Base-by-base conservation (phyloP, 176 grass and related monocot genomes). In the Secale cereale region DNA sequence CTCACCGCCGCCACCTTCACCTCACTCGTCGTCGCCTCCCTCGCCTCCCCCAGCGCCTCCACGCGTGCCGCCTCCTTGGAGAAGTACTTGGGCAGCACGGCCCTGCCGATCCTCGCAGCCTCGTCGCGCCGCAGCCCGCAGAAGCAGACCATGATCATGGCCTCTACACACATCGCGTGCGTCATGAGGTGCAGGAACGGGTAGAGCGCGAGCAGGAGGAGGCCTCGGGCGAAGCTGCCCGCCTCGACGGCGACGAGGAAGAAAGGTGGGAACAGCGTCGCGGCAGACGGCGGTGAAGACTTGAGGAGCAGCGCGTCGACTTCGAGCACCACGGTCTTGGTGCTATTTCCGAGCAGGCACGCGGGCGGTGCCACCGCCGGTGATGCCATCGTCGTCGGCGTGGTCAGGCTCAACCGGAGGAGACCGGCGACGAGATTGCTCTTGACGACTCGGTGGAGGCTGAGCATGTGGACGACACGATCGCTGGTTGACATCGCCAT, bases 11-110 rank as follows among this genome's bases (percentile, higher is more conserved):
- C 90, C 68, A 86, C 81, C 74, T 83, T 81, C 16, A 77, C 84
- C 30, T 60, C 86, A 43, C 65, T 11, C 2, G 79, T 46, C 80
- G 59, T 1, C 62, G 50, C 54, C 37, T 41, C 36, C 11, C 33
- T 4, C 10, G 14, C 65, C 7, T 56, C 61, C 75, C 2, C 41
- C 2, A 68, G 28, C 59, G 12, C 64, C 78, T 8, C n/a, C 57
- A 36, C 28, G 78, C 10, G 68, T 70, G 64, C 66, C 19, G 25
- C 82, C 19, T 67, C 83, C 16, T 20, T 29, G 56, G 73, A 54
- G 78, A 96, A 89, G 78, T 86, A 78, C 89, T 86, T 93, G n/a
- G 94, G 94, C 33, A 93, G 69, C 23, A 93, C 79, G 7, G 82
- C 89, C 73, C 81, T 70, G 65, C 94, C 94, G 45, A 65, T 19